Percentiles rank a stretch among this genome's conserved stretches.
These are phyloP conservation scores for Sphaerulina musiva DNA, from an alignment of 2,329 filamentous ascomycete species.

Conservation along the genomic window DNA sequence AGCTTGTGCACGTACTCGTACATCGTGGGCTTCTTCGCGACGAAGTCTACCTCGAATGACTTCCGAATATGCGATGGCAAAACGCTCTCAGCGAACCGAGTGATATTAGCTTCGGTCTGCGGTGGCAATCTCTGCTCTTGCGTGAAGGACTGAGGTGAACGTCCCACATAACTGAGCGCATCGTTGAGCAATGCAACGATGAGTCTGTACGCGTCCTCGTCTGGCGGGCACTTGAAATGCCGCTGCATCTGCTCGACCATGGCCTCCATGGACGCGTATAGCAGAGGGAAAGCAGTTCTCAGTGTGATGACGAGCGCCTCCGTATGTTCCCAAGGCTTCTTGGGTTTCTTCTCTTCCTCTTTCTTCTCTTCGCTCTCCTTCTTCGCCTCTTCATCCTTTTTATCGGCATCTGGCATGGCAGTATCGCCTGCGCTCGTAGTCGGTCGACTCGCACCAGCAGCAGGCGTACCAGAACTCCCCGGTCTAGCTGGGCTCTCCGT, in stretches of 20 bases:
- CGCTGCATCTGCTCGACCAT: slow-evolving; percentile 99
- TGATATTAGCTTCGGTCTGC: slow-evolving; percentile 93
- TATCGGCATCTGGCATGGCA: slow-evolving; percentile 24
- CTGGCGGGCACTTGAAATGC: slow-evolving; percentile 96
- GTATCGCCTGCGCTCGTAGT: slow-evolving; percentile 41
- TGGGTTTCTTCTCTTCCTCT: slow-evolving; percentile 46
- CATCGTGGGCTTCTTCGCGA: slow-evolving; percentile 92
- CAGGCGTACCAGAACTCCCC: slow-evolving; percentile 31
- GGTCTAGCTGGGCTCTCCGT: slow-evolving; percentile 32
- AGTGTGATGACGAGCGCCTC: slow-evolving; percentile 93
- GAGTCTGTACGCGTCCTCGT: slow-evolving; percentile 93
- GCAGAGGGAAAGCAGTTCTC: slow-evolving; percentile 91
- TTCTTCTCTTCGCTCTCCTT: slow-evolving; percentile 35
- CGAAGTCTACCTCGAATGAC: slow-evolving; percentile 96
- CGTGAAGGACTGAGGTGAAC: slow-evolving; percentile 78
- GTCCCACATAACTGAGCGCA: slow-evolving; percentile 82
- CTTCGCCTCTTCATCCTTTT: slow-evolving; percentile 35
- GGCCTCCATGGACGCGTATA: slow-evolving; percentile 96
- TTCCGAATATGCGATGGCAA: slow-evolving; percentile 90
- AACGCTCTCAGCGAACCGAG: slow-evolving; percentile 91
- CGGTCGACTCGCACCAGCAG: slow-evolving; percentile 29
- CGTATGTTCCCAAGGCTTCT: slow-evolving; percentile 91
- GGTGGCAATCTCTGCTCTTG: slow-evolving; percentile 83
- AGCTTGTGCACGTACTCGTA: slow-evolving; percentile 97
- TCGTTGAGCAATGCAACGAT: slow-evolving; percentile 98